phyloP scores from a whole-genome alignment of 257 asterid species.

The Gentiana straminea region DNA sequence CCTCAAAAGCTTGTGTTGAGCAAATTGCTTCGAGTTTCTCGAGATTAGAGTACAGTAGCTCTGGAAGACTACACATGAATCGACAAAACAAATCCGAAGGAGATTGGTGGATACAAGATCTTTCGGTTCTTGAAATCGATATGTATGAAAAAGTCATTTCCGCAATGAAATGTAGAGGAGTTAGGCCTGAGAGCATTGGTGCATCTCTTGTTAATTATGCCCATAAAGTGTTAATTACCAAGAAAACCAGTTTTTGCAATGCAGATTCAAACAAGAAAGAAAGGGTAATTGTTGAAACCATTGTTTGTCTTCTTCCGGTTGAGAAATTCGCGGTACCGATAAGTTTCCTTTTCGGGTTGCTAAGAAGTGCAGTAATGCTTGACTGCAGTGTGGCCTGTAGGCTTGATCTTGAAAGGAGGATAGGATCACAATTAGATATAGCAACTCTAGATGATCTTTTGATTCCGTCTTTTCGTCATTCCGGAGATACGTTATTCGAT shows the following conservation, averaged over 20 bases:
- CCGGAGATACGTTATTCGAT: slow-evolving; percentile 82
- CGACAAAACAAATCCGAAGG: slow-evolving; percentile 52
- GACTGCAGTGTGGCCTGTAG: slow-evolving; percentile 61
- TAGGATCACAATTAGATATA: slow-evolving; percentile 63
- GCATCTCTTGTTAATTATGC: slow-evolving; percentile 81
- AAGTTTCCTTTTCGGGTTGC: slow-evolving; percentile 63
- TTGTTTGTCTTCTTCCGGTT: slow-evolving; percentile 77
- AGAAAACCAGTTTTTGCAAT: slow-evolving; percentile 61
- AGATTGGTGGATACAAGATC: slow-evolving; percentile 98
- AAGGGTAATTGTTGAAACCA: slow-evolving; percentile 68
- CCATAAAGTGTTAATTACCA: slow-evolving; percentile 51
- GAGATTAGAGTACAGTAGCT: slow-evolving; percentile 81
- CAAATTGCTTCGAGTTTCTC: slow-evolving; percentile 98
- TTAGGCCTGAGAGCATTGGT: slow-evolving; percentile 87
- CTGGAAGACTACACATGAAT: slow-evolving; percentile 92
- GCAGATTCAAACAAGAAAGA: slow-evolving; percentile 43
- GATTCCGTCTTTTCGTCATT: slow-evolving; percentile 70
- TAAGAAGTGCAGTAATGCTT: slow-evolving; percentile 70
- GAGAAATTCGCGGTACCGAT: slow-evolving; percentile 80
- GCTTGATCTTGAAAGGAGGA: slow-evolving; percentile 83
- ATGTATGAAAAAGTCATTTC: slow-evolving; percentile 65
- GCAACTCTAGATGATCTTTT: slow-evolving; percentile 87
- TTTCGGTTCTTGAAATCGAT: slow-evolving; percentile 63
- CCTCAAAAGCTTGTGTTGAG: slow-evolving; percentile 91
- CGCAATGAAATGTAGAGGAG: slow-evolving; percentile 88